These are phyloP conservation scores for Zopfochytrium polystomum DNA, from an alignment of 371 early-diverging fungal genomes.

Conservation along the genomic window DNA sequence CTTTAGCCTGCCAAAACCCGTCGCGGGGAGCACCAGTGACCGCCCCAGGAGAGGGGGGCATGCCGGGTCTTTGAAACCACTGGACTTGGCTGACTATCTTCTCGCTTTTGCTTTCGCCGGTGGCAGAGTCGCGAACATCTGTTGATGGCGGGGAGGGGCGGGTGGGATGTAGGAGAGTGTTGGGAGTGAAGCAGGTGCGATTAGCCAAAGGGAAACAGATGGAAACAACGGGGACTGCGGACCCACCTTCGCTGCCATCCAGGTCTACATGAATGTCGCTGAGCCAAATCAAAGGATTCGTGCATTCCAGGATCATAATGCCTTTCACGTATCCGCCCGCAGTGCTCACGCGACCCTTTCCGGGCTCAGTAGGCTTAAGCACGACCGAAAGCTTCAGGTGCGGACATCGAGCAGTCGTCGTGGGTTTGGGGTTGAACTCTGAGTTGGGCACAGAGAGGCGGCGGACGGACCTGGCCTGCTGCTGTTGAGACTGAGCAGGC, in stretches of 20 bases:
- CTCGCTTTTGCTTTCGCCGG: neutral
- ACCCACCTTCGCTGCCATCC: neutral
- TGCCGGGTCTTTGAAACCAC: neutral
- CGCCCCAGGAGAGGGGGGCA: neutral
- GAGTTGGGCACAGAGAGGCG: neutral
- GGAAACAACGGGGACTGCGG: neutral
- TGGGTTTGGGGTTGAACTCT: neutral
- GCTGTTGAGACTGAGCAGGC: neutral
- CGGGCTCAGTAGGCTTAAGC: too few relatives aligned
- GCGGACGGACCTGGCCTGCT: neutral
- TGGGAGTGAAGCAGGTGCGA: neutral
- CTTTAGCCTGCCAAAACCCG: neutral
- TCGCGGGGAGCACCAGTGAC: neutral
- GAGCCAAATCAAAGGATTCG: neutral
- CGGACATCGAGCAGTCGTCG: neutral
- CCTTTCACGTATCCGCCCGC: neutral
- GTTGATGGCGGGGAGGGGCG: neutral
- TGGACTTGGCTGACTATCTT: neutral
- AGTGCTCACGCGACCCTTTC: neutral
- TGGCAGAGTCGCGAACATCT: neutral
- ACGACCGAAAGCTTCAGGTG: neutral
- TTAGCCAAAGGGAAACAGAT: neutral
- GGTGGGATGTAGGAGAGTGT: neutral
- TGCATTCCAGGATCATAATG: neutral
- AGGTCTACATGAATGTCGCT: neutral